A percentile compares a stretch with the other conserved stretches of the same genome.
phyloP scores from a whole-genome alignment of 805 yeast genomes.

The Sungouiella blattae region DNA sequence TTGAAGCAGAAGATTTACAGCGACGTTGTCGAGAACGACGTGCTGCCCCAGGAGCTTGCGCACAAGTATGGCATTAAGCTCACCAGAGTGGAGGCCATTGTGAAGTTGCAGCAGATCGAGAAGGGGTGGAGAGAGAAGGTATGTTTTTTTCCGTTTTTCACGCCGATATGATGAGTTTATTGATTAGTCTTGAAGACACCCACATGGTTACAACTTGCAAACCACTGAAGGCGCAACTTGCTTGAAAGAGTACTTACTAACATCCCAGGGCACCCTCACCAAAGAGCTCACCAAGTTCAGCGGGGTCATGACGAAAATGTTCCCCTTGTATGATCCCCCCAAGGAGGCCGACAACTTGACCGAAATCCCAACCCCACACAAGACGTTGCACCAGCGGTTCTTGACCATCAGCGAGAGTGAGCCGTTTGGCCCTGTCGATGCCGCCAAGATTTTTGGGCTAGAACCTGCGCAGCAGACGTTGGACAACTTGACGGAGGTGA shows the following conservation, averaged over 20 bases:
- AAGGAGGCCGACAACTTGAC: constrained; percentile 67
- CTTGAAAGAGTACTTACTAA: constrained; percentile 27
- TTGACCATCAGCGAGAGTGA: constrained; percentile 89
- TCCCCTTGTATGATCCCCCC: constrained; percentile 60
- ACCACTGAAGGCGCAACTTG: constrained; percentile 24
- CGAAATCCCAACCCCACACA: constrained; percentile 89
- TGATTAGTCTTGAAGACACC: constrained; percentile 83
- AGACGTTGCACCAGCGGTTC: constrained; percentile 77
- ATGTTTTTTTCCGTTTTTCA: constrained; percentile 38
- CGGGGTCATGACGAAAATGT: constrained; percentile 66
- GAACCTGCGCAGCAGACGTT: constrained; percentile 86
- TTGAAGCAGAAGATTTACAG: constrained; percentile 59
- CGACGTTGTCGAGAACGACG: constrained; percentile 50
- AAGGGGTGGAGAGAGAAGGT: constrained; percentile 56
- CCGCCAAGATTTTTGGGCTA: constrained; percentile 76
- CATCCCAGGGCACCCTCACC: constrained; percentile 46
- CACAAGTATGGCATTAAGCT: constrained; percentile 75
- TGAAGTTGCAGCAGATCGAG: constrained; percentile 66
- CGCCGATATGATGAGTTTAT: constrained; percentile 46
- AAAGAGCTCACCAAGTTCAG: constrained; percentile 60
- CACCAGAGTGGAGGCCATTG: constrained; percentile 85
- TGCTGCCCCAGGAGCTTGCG: constrained; percentile 70
- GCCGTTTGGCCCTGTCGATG: constrained; percentile 94
- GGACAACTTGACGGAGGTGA: constrained; percentile 60
- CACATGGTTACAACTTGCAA: constrained; percentile 55